Base-by-base conservation (phyloP, 306 rosid genomes). In the Macrotyloma uniflorum region DNA sequence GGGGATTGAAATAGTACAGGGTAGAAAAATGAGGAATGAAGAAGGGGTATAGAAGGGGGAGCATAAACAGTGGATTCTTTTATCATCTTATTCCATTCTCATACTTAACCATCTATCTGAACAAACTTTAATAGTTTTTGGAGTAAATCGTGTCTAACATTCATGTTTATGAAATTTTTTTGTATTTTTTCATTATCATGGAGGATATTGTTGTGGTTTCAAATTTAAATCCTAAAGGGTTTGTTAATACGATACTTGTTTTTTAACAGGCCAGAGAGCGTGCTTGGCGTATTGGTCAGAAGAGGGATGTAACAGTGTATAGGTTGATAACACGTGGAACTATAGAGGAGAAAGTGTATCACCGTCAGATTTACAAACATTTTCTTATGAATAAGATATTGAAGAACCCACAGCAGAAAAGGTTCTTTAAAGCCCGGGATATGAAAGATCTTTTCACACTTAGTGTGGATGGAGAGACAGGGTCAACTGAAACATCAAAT, bases 211-310 rank as follows among this genome's bases (percentile, higher is more conserved):
- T 47, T 55, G 26, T 53, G 65, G 68, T 28, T 81, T 38, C 81
- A 33, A 70, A 55, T 24, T 75, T 57, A 75, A 78, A 78, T 49
- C 23, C 40, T 73, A 35, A 42, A 26, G n/a, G 63, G 76, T 79
- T 69, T 75, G 84, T 57, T 70, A 74, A 50, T 23, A 50, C 35
- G 75, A 53, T 77, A n/a, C 23, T 51, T 35, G 28, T 80, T 84
- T 67, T 86, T 75, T 72, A 53, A 79, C 86, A 95, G 99, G 99
- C 99, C 59, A 91, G 98, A 79, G 99, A 93, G 85, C 94, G 98
- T 43, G 98, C 99, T 65, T 95, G 97, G 99, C 93, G 99, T 78
- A 93, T 95, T 69, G 99, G 99, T 87, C 99, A 95, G 89, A 89
- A 90, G 83, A 89, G 93, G 75, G 99, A 95, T 70, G 99, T 95